phyloP scores from a whole-genome alignment of 2,329 filamentous ascomycete genomes.

The Aureobasidium sp. region DNA sequence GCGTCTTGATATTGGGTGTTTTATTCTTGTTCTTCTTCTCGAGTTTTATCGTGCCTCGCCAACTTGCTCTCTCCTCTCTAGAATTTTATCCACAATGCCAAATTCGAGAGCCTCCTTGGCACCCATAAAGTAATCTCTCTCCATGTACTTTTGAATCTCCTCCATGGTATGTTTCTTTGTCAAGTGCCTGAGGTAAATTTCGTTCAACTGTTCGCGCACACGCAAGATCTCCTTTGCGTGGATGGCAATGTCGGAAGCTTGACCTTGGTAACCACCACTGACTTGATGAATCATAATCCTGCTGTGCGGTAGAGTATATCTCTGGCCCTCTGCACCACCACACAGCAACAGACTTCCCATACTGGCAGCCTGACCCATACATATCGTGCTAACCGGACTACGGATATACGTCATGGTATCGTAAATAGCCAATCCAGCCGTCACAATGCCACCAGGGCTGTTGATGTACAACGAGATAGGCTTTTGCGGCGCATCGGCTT shows the following conservation, averaged over 20 bases:
- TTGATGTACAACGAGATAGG: constrained; percentile 98
- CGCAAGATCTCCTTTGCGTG: constrained; percentile 95
- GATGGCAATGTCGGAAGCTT: constrained; percentile 79
- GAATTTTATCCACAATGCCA: constrained; percentile 85
- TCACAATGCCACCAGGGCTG: constrained; percentile 87
- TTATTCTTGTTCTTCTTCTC: too few species aligned
- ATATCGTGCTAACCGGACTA: constrained; percentile 87
- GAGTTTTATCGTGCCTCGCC: not conserved
- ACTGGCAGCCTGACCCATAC: constrained; percentile 84
- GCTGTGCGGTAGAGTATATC: constrained; percentile 85
- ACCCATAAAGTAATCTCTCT: constrained; percentile 89
- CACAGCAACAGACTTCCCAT: constrained; percentile 89
- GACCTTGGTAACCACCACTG: constrained; percentile 61
- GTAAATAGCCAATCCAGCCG: constrained; percentile 80
- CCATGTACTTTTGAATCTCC: constrained; percentile 91
- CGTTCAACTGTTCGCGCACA: constrained; percentile 75
- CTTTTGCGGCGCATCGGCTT: constrained; percentile 90
- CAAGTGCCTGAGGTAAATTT: constrained; percentile 80
- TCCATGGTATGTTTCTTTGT: constrained; percentile 66
- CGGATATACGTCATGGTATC: constrained; percentile 98
- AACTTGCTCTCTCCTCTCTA: constrained; percentile 50
- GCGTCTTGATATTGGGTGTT: too few species aligned
- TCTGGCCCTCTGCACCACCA: constrained; percentile 74
- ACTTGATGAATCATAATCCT: constrained; percentile 98
- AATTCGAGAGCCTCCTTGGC: constrained; percentile 81